Percentiles rank a stretch among this genome's conserved stretches.
Conservation (phyloP, 352 stramenopile species). For the Pythium chondricola region DNA sequence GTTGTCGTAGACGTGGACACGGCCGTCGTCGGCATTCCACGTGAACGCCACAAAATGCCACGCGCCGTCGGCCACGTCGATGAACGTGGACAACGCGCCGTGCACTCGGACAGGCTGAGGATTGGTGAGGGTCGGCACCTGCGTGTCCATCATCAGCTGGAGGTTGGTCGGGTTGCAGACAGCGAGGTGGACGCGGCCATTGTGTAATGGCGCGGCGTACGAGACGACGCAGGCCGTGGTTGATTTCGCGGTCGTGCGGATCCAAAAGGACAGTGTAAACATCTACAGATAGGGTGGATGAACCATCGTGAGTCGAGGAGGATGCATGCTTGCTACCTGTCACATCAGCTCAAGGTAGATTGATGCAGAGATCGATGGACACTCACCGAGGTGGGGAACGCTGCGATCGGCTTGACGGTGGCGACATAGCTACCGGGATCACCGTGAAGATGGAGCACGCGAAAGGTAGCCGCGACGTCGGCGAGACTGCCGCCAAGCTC, state of each 20-base stretch:
- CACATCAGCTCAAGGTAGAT: too few species aligned
- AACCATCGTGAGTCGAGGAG: too few species aligned
- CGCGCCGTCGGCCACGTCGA: constrained; percentile 54
- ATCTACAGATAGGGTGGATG: too few species aligned
- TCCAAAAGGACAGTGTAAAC: constrained; percentile 58
- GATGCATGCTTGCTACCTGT: too few species aligned
- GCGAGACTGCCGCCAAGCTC: constrained; percentile 32
- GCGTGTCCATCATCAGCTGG: constrained; percentile 39
- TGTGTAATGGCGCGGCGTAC: constrained; percentile 18
- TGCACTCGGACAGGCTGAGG: too few species aligned
- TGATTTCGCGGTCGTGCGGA: constrained; percentile 34
- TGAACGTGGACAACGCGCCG: constrained; percentile 36
- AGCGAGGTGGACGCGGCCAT: constrained; percentile 25
- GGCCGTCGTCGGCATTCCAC: constrained; percentile 52
- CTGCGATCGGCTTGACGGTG: constrained; percentile 22
- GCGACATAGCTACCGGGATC: constrained; percentile 32
- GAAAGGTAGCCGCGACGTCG: constrained; percentile 16
- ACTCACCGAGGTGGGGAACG: constrained; percentile 41
- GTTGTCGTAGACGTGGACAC: constrained; percentile 53
- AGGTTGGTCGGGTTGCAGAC: constrained; percentile 61
- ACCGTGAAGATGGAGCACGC: constrained; percentile 27
- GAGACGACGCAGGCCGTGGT: constrained; percentile 37
- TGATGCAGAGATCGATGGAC: too few species aligned
- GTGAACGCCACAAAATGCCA: constrained; percentile 65
- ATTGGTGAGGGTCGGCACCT: too few species aligned